Conservation (phyloP, 495 filamentous ascomycete species). For the Xylaria grammica region DNA sequence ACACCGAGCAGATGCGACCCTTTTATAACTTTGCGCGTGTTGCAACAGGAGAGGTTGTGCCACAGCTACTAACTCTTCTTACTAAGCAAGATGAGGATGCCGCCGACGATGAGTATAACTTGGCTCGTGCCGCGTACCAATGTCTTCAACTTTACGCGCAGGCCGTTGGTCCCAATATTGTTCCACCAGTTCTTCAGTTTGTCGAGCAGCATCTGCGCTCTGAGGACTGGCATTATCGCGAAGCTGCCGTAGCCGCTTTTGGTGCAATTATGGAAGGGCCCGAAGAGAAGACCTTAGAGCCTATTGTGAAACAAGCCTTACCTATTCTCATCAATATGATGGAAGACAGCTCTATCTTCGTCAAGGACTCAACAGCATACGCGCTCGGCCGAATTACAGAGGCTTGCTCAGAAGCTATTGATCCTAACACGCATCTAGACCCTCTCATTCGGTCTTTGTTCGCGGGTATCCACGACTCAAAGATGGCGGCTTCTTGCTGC, state of each 20-base stretch:
- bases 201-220: constrained; percentile 88
- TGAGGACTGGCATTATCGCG: constrained; percentile 90
- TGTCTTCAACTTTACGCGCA: constrained; percentile 94
- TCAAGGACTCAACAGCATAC: constrained; percentile 97
- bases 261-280: constrained; percentile 99
- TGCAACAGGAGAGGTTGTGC: constrained; percentile 89
- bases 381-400: constrained; percentile 96
- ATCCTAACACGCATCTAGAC: constrained; percentile 79
- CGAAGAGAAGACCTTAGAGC: constrained; percentile 84
- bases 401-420: constrained; percentile 83
- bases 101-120: constrained; percentile 93
- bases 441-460: constrained; percentile 88
- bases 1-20: constrained; percentile 75
- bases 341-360: constrained; percentile 85
- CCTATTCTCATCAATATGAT: constrained; percentile 93
- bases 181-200: constrained; percentile 82
- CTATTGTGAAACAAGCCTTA: constrained; percentile 92
- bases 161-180: constrained; percentile 80
- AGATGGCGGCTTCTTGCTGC: constrained; percentile 98
- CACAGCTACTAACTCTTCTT: constrained; percentile 84
- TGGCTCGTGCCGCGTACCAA: constrained; percentile 93
- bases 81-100: constrained; percentile 98
- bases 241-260: constrained; percentile 97
- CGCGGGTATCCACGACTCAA: constrained; percentile 85
- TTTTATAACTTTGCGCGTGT: constrained; percentile 92